Evolutionary conservation across 2,329 filamentous ascomycete species (phyloP).

Genomic region (Xylariales sp.): DNA sequence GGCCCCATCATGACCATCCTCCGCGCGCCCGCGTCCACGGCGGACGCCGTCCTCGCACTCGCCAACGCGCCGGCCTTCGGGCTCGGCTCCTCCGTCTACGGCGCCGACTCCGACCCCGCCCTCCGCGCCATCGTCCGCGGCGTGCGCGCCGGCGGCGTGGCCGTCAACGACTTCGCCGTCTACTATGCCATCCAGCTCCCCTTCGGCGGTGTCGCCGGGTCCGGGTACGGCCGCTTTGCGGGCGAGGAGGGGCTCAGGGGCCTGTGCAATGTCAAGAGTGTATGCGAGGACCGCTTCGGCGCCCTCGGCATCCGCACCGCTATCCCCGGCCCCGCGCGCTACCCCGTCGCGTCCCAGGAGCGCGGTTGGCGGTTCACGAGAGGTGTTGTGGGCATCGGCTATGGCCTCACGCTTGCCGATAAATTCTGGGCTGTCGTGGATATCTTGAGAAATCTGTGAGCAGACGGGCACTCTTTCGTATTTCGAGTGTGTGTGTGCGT

Average conservation of each 20-base stretch:
- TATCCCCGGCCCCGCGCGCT: conserved; percentile 84
- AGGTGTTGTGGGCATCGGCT: conserved; percentile 71
- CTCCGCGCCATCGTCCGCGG: conserved; percentile 73
- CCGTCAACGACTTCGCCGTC: conserved; percentile 93
- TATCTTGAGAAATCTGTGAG: conserved; percentile 55
- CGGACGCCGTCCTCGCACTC: conserved; percentile 74
- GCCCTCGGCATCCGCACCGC: conserved; percentile 75
- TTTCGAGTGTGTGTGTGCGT: background rate
- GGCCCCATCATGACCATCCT: conserved; percentile 90
- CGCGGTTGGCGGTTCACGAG: conserved; percentile 74
- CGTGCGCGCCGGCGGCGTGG: conserved; percentile 87
- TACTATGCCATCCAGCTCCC: conserved; percentile 95
- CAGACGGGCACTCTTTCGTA: no score
- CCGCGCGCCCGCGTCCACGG: conserved; percentile 71
- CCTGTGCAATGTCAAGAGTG: conserved; percentile 86
- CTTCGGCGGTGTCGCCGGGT: conserved; percentile 91
- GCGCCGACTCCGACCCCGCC: conserved; percentile 68
- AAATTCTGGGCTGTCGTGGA: conserved; percentile 56
- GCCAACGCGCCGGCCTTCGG: conserved; percentile 89
- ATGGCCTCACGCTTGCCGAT: conserved; percentile 57
- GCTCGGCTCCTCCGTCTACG: conserved; percentile 90
- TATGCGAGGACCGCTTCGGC: conserved; percentile 79
- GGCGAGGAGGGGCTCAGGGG: conserved; percentile 87
- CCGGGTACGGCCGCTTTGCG: conserved; percentile 92
- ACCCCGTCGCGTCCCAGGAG: conserved; percentile 77